Percentiles rank a stretch among this genome's conserved stretches.
These are phyloP conservation scores for Graphilbum fragrans DNA, from an alignment of 2,329 filamentous ascomycete species.

Conservation along the genomic window DNA sequence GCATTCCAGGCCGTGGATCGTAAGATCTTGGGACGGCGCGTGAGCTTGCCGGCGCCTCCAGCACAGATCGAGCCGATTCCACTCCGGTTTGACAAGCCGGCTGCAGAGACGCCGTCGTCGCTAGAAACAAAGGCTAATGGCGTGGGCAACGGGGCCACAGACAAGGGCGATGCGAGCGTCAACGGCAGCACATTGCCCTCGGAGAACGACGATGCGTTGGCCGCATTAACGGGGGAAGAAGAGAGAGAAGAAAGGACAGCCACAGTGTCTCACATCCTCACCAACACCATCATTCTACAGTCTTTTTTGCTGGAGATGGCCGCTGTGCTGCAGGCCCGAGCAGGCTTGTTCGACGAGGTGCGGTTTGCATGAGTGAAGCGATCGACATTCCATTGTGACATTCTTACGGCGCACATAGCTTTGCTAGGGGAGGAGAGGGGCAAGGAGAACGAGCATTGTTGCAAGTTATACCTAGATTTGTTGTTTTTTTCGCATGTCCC, in stretches of 20 bases:
- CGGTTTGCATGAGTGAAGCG: conserved; percentile 35
- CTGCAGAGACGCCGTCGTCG: too few species aligned
- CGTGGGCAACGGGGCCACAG: background rate
- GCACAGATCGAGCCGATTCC: conserved; percentile 28
- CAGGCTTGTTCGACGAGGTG: conserved; percentile 65
- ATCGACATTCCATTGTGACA: background rate
- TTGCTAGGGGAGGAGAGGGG: too few species aligned
- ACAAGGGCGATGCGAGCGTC: background rate
- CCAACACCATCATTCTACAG: conserved; percentile 68
- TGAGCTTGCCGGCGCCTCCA: conserved; percentile 25
- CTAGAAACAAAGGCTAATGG: too few species aligned
- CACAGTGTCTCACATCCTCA: conserved; percentile 66
- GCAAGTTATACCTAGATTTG: too few species aligned
- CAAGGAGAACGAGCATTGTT: too few species aligned
- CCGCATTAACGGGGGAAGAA: conserved; percentile 5
- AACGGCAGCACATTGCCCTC: conserved; percentile 5
- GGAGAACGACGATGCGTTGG: conserved; percentile 8
- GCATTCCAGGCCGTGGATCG: conserved; percentile 54
- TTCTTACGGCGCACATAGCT: too few species aligned
- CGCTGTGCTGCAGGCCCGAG: conserved; percentile 61
- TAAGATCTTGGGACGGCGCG: conserved; percentile 42
- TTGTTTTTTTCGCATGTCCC: too few species aligned
- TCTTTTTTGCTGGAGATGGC: conserved; percentile 70
- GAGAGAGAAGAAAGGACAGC: conserved; percentile 34
- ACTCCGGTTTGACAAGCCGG: conserved; percentile 27